Conservation (phyloP, 164 flowering plant species). For the Brasenia schreberi region DNA sequence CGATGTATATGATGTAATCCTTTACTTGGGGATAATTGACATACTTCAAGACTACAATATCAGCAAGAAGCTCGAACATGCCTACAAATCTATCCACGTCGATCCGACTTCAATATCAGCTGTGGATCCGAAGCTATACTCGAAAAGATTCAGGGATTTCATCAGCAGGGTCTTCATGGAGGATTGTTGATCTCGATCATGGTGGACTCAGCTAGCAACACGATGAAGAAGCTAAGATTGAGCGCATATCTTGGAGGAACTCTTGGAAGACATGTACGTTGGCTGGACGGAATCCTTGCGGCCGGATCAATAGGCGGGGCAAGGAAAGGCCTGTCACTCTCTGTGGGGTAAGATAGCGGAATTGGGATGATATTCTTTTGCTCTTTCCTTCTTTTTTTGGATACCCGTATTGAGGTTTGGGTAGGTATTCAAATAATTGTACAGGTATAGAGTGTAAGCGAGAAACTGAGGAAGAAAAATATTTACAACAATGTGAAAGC, state of each 20-base stretch:
- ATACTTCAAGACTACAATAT: slow-evolving; percentile 42
- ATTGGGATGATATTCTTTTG: neutral
- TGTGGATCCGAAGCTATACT: slow-evolving; percentile 85
- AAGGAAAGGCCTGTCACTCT: too few species aligned
- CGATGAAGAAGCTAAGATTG: too few species aligned
- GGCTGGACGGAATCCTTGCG: too few species aligned
- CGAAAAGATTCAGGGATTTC: slow-evolving; percentile 70
- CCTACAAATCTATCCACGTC: slow-evolving; percentile 73
- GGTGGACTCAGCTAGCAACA: neutral
- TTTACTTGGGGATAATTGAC: slow-evolving; percentile 17
- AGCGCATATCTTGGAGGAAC: neutral
- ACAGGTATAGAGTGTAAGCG: neutral
- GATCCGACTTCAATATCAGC: slow-evolving; percentile 81
- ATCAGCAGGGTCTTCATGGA: slow-evolving; percentile 55
- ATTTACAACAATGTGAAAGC: neutral
- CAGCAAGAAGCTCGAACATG: slow-evolving; percentile 59
- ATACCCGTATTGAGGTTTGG: neutral
- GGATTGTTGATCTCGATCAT: slow-evolving; percentile 29
- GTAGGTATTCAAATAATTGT: neutral
- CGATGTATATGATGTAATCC: slow-evolving; percentile 13
- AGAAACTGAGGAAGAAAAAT: neutral
- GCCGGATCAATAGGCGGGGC: too few species aligned
- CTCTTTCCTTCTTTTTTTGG: neutral
- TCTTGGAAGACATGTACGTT: neutral
- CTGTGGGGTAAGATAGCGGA: neutral